Percentiles rank a stretch among this genome's conserved stretches.
Evolutionary conservation across 1,284 basidiomycete genomes (phyloP).

Genomic region (Apiotrichum akiyoshidainum): DNA sequence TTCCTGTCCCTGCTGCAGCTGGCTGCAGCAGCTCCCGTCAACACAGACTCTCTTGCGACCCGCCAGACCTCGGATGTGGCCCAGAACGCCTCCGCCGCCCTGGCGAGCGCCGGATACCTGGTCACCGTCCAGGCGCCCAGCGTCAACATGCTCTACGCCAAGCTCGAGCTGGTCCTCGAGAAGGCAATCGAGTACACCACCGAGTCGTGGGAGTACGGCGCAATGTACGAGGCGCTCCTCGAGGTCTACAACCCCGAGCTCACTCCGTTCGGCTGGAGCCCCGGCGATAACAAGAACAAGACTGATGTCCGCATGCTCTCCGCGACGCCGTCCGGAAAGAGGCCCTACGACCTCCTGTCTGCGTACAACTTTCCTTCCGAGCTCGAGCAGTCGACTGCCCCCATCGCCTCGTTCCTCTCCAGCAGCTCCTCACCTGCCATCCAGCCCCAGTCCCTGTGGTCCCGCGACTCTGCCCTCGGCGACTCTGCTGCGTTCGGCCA

Average conservation of each 20-base stretch:
- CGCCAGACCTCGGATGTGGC: background rate
- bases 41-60: background rate
- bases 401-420: conserved; percentile 16
- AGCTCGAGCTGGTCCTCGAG: conserved; percentile 9
- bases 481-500: conserved; percentile 32
- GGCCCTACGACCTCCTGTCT: conserved; percentile 13
- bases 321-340: background rate
- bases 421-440: conserved; percentile 13
- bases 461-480: conserved; percentile 33
- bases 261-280: conserved; percentile 26
- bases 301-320: background rate
- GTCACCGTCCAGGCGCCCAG: too few relatives aligned
- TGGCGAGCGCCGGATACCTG: too few relatives aligned
- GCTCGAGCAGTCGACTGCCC: background rate
- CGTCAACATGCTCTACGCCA: background rate
- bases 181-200: conserved; percentile 24
- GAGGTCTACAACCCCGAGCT: conserved; percentile 33
- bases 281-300: background rate
- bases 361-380: conserved; percentile 23
- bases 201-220: conserved; percentile 39
- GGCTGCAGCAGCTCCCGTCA: conserved; percentile 6
- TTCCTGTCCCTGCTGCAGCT: conserved; percentile 10
- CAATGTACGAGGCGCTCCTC: conserved; percentile 26
- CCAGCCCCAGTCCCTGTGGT: conserved; percentile 19
- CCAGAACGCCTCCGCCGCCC: background rate